Percentiles rank a stretch among this genome's conserved stretches.
phyloP scores from a whole-genome alignment of 768 basidiomycete species.

The Candolleomyces eurysporus region DNA sequence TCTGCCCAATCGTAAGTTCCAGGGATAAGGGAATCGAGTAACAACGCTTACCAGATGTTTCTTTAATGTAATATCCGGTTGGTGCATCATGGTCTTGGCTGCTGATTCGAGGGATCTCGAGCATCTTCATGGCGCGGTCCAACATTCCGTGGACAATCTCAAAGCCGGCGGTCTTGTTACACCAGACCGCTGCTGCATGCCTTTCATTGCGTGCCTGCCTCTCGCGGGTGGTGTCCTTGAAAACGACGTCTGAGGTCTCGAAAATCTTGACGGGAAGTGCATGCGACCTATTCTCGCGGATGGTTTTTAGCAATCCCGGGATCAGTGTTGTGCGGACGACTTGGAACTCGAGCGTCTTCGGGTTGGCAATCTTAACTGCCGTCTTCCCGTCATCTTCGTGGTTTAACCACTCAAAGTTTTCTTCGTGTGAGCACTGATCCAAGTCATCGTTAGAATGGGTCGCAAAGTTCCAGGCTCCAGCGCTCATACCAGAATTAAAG shows the following conservation, averaged over 20 bases:
- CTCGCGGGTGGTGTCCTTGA: constrained; percentile 78
- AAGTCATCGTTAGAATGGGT: neutral
- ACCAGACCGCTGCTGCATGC: constrained; percentile 90
- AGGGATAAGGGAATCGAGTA: neutral
- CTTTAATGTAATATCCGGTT: constrained; percentile 90
- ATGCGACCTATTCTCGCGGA: constrained; percentile 95
- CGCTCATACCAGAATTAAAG: constrained; percentile 79
- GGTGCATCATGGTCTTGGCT: constrained; percentile 51
- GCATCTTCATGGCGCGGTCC: constrained; percentile 93
- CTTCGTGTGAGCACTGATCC: constrained; percentile 91
- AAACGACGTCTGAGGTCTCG: constrained; percentile 89
- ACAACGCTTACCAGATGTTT: constrained; percentile 67
- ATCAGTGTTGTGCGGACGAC: constrained; percentile 95
- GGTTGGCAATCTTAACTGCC: constrained; percentile 92
- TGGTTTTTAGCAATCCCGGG: constrained; percentile 93
- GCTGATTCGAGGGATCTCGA: constrained; percentile 82
- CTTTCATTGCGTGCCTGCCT: constrained; percentile 86
- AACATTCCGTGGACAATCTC: constrained; percentile 94
- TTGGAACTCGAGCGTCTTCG: constrained; percentile 97
- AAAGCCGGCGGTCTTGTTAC: constrained; percentile 95
- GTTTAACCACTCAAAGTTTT: constrained; percentile 95
- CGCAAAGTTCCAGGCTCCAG: constrained; percentile 5
- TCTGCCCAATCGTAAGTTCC: constrained; percentile 46
- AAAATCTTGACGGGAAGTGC: constrained; percentile 91
- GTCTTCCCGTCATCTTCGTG: constrained; percentile 75